A percentile compares a stretch with the other conserved stretches of the same genome.
Evolutionary conservation across 495 filamentous ascomycete genomes (phyloP).

Genomic region (Apodospora peruviana): DNA sequence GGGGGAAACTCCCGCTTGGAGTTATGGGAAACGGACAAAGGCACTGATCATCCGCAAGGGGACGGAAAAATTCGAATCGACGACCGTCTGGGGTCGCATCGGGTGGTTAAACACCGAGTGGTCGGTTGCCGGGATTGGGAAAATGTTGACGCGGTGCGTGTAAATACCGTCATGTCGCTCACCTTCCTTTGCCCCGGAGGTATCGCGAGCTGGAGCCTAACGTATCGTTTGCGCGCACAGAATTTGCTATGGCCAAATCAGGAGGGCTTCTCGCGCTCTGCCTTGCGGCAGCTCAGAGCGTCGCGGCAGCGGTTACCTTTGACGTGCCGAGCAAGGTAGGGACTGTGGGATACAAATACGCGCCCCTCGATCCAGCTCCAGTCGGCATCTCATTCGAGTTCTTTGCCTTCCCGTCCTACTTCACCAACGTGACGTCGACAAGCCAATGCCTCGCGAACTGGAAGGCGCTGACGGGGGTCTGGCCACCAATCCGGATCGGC

Average conservation of each 20-base stretch:
- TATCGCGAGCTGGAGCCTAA: too few species aligned
- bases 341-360: conserved; percentile 24
- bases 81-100: conserved; percentile 9
- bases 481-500: conserved; percentile 55
- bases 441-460: conserved; percentile 51
- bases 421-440: conserved; percentile 49
- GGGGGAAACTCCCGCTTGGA: neutral
- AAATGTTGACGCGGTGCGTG: neutral
- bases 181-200: neutral
- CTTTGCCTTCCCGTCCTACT: conserved; percentile 56
- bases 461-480: conserved; percentile 46
- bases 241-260: conserved; percentile 1
- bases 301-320: conserved; percentile 24
- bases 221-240: too few species aligned
- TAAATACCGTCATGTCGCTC: neutral
- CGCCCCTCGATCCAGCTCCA: conserved; percentile 41
- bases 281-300: conserved; percentile 6
- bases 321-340: conserved; percentile 26
- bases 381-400: conserved; percentile 57
- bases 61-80: conserved; percentile 11
- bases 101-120: conserved; percentile 11
- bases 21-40: neutral
- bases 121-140: neutral
- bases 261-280: neutral
- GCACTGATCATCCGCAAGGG: neutral